phyloP scores from a whole-genome alignment of 2,329 filamentous ascomycete species.

The Fusarium chuoi region DNA sequence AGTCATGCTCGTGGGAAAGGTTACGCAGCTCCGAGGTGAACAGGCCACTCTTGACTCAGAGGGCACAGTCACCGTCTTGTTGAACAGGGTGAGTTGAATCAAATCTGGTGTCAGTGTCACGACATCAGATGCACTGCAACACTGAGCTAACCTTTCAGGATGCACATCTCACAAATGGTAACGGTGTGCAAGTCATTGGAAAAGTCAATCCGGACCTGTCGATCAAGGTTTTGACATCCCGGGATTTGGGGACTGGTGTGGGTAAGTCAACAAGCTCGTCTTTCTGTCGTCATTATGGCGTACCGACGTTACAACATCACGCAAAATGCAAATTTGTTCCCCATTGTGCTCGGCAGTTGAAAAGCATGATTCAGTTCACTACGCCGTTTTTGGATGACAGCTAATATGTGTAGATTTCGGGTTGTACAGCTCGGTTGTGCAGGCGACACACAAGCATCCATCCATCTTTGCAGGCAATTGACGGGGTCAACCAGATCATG shows the following conservation, averaged over 20 bases:
- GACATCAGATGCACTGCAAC: not conserved
- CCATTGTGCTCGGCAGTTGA: not conserved
- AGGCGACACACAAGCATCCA: conserved; percentile 84
- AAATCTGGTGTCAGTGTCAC: not conserved
- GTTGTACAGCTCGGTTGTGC: conserved; percentile 81
- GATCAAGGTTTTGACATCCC: conserved; percentile 74
- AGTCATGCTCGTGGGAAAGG: conserved; percentile 87
- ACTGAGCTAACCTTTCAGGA: conserved; percentile 62
- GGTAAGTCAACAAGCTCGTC: conserved; percentile 62
- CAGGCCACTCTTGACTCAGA: conserved; percentile 82
- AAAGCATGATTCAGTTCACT: not conserved
- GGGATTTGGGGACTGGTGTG: conserved; percentile 74
- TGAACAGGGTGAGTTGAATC: conserved; percentile 73
- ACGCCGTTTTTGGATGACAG: not conserved
- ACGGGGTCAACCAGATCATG: conserved; percentile 46
- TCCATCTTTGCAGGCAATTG: conserved; percentile 74
- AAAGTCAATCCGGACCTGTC: conserved; percentile 80
- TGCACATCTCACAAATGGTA: conserved; percentile 73
- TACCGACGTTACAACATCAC: not conserved
- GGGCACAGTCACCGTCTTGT: conserved; percentile 76
- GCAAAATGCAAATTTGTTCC: not conserved
- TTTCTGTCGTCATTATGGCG: conserved; percentile 36
- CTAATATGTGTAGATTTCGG: conserved; percentile 71
- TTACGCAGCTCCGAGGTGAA: conserved; percentile 83
- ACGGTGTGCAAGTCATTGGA: conserved; percentile 80